Conservation (phyloP, 192 early-diverging fungal species). For the Coemansia guatemalensis region DNA sequence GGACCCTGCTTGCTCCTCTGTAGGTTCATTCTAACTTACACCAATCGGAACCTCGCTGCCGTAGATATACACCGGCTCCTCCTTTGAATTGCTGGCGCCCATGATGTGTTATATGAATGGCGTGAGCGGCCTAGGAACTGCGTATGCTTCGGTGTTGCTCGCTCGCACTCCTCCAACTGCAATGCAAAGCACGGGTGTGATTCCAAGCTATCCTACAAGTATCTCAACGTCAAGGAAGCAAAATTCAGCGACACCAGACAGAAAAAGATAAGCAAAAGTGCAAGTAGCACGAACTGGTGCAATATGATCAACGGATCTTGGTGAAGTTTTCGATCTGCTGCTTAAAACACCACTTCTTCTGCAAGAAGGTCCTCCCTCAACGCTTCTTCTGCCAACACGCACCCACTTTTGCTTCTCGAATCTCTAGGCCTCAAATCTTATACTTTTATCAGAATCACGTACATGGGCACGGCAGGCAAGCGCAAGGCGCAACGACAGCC, state of each 20-base stretch:
- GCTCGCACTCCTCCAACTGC: background rate
- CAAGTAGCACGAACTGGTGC: background rate
- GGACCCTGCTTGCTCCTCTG: background rate
- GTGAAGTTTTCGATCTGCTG: background rate
- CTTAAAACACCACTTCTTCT: background rate
- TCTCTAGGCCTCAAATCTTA: background rate
- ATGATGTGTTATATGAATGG: conserved; percentile 20
- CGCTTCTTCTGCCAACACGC: background rate
- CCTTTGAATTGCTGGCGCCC: conserved; percentile 50
- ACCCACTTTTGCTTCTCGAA: background rate
- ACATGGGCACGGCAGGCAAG: conserved; percentile 1
- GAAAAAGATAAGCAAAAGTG: background rate
- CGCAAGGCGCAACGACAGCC: conserved; percentile 14
- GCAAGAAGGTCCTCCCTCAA: background rate
- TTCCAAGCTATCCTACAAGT: background rate
- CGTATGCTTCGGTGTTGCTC: background rate
- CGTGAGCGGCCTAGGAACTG: background rate
- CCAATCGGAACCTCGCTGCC: conserved; percentile 39
- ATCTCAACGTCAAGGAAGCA: background rate
- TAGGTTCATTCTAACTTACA: conserved; percentile 27
- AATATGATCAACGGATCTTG: background rate
- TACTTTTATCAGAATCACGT: background rate
- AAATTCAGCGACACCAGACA: background rate
- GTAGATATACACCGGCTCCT: conserved; percentile 47
- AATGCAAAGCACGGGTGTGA: background rate